phyloP scores from a whole-genome alignment of 495 filamentous ascomycete genomes.

The Hypoxylon rickii region DNA sequence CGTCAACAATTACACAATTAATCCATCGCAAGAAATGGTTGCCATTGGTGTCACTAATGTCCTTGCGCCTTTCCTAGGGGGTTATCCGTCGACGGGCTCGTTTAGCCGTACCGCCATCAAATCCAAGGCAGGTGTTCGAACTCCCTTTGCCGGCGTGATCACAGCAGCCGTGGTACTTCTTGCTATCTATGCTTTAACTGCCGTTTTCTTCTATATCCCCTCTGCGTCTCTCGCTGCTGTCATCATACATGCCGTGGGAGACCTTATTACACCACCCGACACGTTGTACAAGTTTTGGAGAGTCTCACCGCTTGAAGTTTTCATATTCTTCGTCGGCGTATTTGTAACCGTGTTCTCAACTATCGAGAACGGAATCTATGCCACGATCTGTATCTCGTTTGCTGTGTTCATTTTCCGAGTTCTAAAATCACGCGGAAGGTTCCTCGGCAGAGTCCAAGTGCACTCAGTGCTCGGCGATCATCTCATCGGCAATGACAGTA shows the following conservation, averaged over 20 bases:
- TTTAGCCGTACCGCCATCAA: constrained; percentile 98
- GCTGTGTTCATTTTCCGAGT: constrained; percentile 85
- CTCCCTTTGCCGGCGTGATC: constrained; percentile 89
- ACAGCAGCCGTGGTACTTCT: constrained; percentile 87
- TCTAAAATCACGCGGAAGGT: constrained; percentile 81
- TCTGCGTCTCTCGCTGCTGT: constrained; percentile 84
- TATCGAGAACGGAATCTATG: constrained; percentile 94
- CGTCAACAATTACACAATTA: constrained; percentile 97
- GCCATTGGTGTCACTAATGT: constrained; percentile 93
- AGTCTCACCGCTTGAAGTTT: constrained; percentile 83
- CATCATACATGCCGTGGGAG: constrained; percentile 97
- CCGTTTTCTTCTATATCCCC: constrained; percentile 95
- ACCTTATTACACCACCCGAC: constrained; percentile 92
- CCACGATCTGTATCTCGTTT: constrained; percentile 73
- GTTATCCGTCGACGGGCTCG: constrained; percentile 92
- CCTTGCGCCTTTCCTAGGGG: constrained; percentile 91
- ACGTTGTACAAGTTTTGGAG: constrained; percentile 96
- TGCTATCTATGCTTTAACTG: constrained; percentile 91
- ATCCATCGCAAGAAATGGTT: constrained; percentile 95
- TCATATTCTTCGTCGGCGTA: constrained; percentile 95
- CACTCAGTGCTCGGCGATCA: constrained; percentile 89
- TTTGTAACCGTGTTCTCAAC: constrained; percentile 84
- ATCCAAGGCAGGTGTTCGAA: constrained; percentile 94
- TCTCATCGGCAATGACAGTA: constrained; percentile 62
- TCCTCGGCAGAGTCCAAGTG: constrained; percentile 86